A percentile compares a stretch with the other conserved stretches of the same genome.
These are phyloP conservation scores for Colletotrichum navitas DNA, from an alignment of 2,329 filamentous ascomycete genomes.

Conservation along the genomic window DNA sequence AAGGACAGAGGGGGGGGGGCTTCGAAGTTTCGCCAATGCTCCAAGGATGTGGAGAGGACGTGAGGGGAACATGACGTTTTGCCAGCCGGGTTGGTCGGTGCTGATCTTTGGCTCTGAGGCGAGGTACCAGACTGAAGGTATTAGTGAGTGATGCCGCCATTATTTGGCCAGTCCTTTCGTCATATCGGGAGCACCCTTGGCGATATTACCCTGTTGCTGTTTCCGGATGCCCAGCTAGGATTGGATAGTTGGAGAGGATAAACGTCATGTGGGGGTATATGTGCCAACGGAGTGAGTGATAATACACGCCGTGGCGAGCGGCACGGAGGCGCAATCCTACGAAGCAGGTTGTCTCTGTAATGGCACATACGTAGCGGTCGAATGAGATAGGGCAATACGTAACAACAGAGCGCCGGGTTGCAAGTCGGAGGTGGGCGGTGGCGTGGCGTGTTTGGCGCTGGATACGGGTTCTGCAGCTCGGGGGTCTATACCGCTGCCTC, in stretches of 20 bases:
- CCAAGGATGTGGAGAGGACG: neutral
- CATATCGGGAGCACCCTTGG: conserved; percentile 16
- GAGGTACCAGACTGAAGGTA: conserved; percentile 13
- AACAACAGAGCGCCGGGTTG: too few relatives aligned
- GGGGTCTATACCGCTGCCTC: neutral
- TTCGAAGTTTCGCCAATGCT: conserved; percentile 11
- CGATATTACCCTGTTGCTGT: neutral
- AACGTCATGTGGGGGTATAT: conserved; percentile 38
- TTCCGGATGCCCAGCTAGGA: conserved; percentile 6
- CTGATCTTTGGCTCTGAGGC: conserved; percentile 25
- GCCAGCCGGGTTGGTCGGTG: conserved; percentile 6
- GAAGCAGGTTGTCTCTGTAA: neutral
- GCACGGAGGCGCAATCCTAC: neutral
- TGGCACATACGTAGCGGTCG: neutral
- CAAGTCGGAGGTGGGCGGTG: too few relatives aligned
- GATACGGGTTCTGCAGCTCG: too few relatives aligned
- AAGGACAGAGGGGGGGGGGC: conserved; percentile 3
- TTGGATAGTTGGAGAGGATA: neutral
- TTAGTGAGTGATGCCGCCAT: conserved; percentile 2
- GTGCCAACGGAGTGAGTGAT: conserved; percentile 24
- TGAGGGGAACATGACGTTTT: conserved; percentile 37
- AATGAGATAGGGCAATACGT: too few relatives aligned
- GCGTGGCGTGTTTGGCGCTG: too few relatives aligned
- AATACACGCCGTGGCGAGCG: conserved; percentile 4
- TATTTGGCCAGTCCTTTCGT: conserved; percentile 6